These are phyloP conservation scores for Cladosporium halotolerans DNA, from an alignment of 2,329 filamentous ascomycete species.

Conservation along the genomic window DNA sequence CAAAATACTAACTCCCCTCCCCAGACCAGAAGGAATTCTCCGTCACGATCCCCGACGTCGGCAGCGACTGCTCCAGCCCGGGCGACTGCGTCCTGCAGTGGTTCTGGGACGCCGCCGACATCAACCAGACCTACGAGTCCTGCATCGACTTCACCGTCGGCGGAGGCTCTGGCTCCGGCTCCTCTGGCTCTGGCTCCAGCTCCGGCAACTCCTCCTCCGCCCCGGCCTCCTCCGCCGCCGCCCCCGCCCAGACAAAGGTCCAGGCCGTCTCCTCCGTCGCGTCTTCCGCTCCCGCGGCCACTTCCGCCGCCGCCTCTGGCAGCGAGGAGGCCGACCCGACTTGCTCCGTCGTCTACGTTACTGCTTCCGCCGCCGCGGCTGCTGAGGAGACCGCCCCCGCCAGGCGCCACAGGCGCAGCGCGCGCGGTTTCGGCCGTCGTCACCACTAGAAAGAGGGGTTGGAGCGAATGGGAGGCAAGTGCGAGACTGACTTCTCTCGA, in stretches of 20 bases:
- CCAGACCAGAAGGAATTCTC: slow-evolving; percentile 44
- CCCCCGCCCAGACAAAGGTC: not conserved
- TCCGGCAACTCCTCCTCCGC: not conserved
- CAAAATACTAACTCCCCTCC: too few species aligned
- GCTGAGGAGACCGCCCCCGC: not conserved
- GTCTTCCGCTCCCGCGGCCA: not conserved
- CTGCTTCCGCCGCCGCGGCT: not conserved
- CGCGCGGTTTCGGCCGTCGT: not conserved
- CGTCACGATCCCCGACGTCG: slow-evolving; percentile 50
- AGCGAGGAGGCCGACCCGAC: not conserved
- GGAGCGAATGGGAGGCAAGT: too few species aligned
- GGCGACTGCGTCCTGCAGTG: slow-evolving; percentile 55
- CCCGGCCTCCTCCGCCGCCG: not conserved
- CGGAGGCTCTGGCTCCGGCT: slow-evolving; percentile 12
- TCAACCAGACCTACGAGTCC: slow-evolving; percentile 57
- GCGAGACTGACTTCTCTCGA: too few species aligned
- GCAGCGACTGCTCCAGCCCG: slow-evolving; percentile 40
- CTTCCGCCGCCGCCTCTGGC: not conserved
- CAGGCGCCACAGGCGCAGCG: slow-evolving; percentile 1
- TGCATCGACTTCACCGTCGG: slow-evolving; percentile 54
- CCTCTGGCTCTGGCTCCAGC: not conserved
- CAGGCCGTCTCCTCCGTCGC: not conserved
- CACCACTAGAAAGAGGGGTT: too few species aligned
- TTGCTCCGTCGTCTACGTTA: slow-evolving; percentile 10
- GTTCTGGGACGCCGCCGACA: slow-evolving; percentile 53